These are phyloP conservation scores for Ceratocystis ficicola DNA, from an alignment of 2,329 filamentous ascomycete genomes.

Conservation along the genomic window DNA sequence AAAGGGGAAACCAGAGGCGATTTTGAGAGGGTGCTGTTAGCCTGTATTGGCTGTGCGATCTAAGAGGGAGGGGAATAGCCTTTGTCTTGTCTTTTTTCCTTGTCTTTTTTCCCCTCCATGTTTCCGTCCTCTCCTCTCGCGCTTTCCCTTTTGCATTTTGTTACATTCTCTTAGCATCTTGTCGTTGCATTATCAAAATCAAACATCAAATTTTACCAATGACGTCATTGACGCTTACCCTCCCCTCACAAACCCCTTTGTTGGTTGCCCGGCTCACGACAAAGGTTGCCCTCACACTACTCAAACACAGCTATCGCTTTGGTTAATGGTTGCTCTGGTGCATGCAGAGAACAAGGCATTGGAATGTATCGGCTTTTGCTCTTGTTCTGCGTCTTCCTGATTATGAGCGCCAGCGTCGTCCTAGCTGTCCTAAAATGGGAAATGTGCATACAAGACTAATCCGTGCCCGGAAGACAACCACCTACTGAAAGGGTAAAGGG, in stretches of 20 bases:
- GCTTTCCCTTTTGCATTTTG: neutral
- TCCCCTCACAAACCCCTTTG: neutral
- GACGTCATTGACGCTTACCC: neutral
- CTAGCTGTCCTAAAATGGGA: no score
- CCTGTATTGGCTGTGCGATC: slow-evolving; percentile 41
- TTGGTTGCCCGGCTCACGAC: neutral
- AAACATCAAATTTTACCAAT: neutral
- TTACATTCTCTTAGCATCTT: no score
- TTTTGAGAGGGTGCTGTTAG: slow-evolving; percentile 65
- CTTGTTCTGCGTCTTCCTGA: neutral
- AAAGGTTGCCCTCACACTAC: neutral
- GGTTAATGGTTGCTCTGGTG: neutral
- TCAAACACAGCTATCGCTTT: neutral
- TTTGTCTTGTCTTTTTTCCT: neutral
- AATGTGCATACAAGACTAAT: no score
- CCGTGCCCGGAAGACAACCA: no score
- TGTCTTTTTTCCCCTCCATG: neutral
- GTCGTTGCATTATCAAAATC: no score
- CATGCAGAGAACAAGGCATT: neutral
- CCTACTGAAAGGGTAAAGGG: no score
- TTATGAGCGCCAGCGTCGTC: neutral
- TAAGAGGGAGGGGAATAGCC: slow-evolving; percentile 6
- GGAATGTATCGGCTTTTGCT: neutral
- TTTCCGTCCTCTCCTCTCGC: neutral
- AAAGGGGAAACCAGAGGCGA: slow-evolving; percentile 75